A percentile compares a stretch with the other conserved stretches of the same genome.
These are phyloP conservation scores for Tylopilus rubrobrunneus DNA, from an alignment of 768 basidiomycete species.

Conservation along the genomic window DNA sequence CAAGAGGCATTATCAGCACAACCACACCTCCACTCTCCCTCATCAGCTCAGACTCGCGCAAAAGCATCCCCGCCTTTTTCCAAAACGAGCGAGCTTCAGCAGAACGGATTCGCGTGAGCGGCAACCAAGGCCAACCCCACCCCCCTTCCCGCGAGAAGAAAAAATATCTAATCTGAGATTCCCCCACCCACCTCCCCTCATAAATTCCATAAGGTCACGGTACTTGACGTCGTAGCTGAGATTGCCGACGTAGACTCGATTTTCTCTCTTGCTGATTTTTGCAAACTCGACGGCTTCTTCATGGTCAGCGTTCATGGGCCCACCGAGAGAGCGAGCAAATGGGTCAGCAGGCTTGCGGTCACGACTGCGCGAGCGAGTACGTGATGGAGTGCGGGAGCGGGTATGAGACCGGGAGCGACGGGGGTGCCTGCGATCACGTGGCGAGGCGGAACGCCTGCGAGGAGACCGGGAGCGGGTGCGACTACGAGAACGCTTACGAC, in stretches of 20 bases:
- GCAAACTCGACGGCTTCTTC: constrained; percentile 95
- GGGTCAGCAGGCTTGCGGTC: constrained; percentile 59
- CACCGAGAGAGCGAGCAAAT: constrained; percentile 77
- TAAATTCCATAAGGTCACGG: constrained; percentile 98
- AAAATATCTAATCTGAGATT: constrained; percentile 58
- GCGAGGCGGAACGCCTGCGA: constrained; percentile 62
- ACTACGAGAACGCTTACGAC: constrained; percentile 64
- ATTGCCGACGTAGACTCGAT: constrained; percentile 98
- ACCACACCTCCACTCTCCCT: constrained; percentile 31
- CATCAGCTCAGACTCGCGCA: constrained; percentile 35
- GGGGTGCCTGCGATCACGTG: constrained; percentile 50
- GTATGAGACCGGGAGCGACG: constrained; percentile 65
- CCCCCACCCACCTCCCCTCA: constrained; percentile 99
- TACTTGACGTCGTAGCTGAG: constrained; percentile 99
- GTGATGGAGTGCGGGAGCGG: constrained; percentile 51
- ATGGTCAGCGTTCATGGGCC: constrained; percentile 85
- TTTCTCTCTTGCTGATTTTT: constrained; percentile 95
- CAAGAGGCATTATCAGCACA: constrained; percentile 36
- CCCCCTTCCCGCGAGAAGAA: constrained; percentile 39
- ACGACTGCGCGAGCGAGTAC: constrained; percentile 51
- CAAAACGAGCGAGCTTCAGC: constrained; percentile 33
- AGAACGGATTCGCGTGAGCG: constrained; percentile 32
- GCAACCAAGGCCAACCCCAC: constrained; percentile 21
- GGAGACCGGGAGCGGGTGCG: constrained; percentile 65
- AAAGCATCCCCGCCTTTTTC: constrained; percentile 32